phyloP scores from a whole-genome alignment of 306 rosid species.

The Quercus parvula region DNA sequence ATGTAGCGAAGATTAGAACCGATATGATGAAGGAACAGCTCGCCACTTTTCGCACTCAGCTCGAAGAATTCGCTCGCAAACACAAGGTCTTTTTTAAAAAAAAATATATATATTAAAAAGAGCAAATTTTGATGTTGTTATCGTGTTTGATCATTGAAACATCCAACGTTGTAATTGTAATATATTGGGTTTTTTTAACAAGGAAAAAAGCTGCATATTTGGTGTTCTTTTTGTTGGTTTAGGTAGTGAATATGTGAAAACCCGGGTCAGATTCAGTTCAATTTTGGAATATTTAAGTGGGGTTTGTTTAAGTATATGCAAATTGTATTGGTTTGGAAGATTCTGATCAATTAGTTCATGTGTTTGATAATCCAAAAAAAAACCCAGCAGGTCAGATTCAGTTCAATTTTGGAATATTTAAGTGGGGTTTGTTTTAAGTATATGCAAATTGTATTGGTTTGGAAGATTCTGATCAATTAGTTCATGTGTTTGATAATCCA shows the following conservation, averaged over 20 bases:
- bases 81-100: slow-evolving; percentile 84
- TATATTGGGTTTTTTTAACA: too few species aligned
- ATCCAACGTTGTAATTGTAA: neutral
- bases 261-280: neutral
- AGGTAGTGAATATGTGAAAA: neutral
- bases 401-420: neutral
- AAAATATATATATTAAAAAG: too few species aligned
- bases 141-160: neutral
- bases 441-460: neutral
- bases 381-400: neutral
- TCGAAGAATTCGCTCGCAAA: slow-evolving; percentile 94
- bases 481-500: neutral
- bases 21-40: slow-evolving; percentile 96
- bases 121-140: too few species aligned
- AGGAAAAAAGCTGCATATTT: neutral
- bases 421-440: neutral
- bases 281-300: neutral
- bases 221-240: neutral
- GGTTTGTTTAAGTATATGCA: neutral
- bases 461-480: neutral
- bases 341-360: neutral
- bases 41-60: slow-evolving; percentile 81
- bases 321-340: neutral
- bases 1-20: slow-evolving; percentile 90
- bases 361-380: neutral